phyloP scores from a whole-genome alignment of 768 basidiomycete species.

The Lentinula sp. region DNA sequence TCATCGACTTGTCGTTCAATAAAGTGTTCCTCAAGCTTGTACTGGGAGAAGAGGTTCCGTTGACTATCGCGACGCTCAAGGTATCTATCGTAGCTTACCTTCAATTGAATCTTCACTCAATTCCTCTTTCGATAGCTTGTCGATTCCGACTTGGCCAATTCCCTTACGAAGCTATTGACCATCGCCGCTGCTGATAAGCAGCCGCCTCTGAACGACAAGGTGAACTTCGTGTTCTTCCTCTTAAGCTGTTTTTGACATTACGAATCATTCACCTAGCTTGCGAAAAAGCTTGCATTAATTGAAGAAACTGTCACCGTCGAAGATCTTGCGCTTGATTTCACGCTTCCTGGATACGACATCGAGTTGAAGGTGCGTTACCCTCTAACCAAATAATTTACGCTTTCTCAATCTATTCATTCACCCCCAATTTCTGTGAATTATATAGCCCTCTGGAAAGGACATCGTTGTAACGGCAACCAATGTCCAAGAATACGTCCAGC shows the following conservation, averaged over 20 bases:
- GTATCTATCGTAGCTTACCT: constrained; percentile 26
- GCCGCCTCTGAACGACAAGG: constrained; percentile 44
- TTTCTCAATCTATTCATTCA: too few relatives aligned
- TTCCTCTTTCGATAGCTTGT: constrained; percentile 56
- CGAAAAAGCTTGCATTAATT: constrained; percentile 50
- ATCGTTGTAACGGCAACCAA: constrained; percentile 82
- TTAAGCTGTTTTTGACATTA: background rate
- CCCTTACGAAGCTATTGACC: constrained; percentile 71
- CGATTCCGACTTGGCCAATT: constrained; percentile 80
- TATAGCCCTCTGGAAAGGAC: constrained; percentile 72
- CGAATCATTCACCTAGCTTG: constrained; percentile 27
- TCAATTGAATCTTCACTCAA: background rate
- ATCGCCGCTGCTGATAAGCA: constrained; percentile 42
- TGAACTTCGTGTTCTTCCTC: constrained; percentile 16
- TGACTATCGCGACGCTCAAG: constrained; percentile 78
- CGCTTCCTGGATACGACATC: constrained; percentile 92
- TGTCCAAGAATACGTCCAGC: constrained; percentile 83
- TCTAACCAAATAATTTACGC: background rate
- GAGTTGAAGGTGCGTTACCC: constrained; percentile 64
- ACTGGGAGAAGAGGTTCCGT: constrained; percentile 80
- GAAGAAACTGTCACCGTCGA: constrained; percentile 61
- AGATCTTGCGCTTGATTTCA: constrained; percentile 93
- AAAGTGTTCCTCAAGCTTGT: constrained; percentile 91
- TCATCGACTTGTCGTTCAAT: constrained; percentile 94
- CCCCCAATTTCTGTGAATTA: background rate